Evolutionary conservation across 2,329 filamentous ascomycete genomes (phyloP).

Genomic region (Alternaria viburni): DNA sequence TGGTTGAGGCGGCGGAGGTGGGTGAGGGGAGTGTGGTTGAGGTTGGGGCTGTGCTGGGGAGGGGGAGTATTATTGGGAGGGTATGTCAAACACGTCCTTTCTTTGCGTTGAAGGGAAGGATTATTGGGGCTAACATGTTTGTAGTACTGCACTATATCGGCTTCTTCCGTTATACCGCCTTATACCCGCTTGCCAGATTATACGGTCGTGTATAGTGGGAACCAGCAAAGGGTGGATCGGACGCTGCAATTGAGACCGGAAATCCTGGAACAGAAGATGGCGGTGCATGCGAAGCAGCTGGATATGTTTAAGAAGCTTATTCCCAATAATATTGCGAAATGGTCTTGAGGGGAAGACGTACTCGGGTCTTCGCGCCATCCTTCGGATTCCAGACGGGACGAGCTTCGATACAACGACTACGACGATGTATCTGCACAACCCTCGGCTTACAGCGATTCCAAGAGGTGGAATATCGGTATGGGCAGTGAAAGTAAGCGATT

Average conservation of each 20-base stretch:
- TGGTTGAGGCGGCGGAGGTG: slow-evolving; percentile 48
- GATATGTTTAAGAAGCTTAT: slow-evolving; percentile 45
- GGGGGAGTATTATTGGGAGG: slow-evolving; percentile 50
- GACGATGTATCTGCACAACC: not conserved
- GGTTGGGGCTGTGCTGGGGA: slow-evolving; percentile 41
- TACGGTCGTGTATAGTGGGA: slow-evolving; percentile 53
- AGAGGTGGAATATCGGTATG: no score
- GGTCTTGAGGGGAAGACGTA: slow-evolving; percentile 19
- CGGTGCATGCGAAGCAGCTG: slow-evolving; percentile 44
- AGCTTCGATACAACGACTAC: not conserved
- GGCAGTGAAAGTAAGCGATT: not conserved
- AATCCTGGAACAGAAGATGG: slow-evolving; percentile 34
- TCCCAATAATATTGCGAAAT: slow-evolving; percentile 47
- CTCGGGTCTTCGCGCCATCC: not conserved
- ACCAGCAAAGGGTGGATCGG: slow-evolving; percentile 47
- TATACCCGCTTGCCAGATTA: slow-evolving; percentile 53
- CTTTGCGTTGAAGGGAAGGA: no score
- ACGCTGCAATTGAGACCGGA: slow-evolving; percentile 45
- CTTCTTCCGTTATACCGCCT: slow-evolving; percentile 43
- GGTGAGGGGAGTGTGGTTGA: slow-evolving; percentile 47
- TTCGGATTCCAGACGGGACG: not conserved
- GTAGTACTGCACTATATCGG: slow-evolving; percentile 54
- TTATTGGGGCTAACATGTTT: not conserved
- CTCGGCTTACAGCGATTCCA: no score
- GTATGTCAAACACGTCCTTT: slow-evolving; percentile 25